phyloP scores from a whole-genome alignment of 352 stramenopile species.

The Pythium rhizo-oryzae region DNA sequence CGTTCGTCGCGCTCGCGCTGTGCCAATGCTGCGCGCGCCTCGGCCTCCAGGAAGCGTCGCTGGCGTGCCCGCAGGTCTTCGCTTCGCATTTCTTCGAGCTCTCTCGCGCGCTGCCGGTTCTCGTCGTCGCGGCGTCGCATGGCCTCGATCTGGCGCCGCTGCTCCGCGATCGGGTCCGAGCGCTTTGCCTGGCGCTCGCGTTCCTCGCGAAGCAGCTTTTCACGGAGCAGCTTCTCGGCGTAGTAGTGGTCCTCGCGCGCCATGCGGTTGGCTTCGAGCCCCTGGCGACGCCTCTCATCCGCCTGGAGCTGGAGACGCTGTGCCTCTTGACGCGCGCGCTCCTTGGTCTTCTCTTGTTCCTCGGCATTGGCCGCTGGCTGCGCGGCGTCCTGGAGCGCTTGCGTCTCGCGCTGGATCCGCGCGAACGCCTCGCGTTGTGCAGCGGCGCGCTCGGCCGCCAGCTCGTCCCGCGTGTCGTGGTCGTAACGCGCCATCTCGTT shows the following conservation, averaged over 20 bases:
- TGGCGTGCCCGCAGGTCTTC: conserved; percentile 61
- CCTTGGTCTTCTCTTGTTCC: conserved; percentile 26
- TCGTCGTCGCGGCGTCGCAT: conserved; percentile 52
- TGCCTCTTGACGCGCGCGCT: conserved; percentile 31
- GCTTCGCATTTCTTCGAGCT: conserved; percentile 40
- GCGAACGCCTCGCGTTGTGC: conserved; percentile 29
- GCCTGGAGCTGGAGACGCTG: conserved; percentile 34
- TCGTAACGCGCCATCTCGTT: conserved; percentile 48
- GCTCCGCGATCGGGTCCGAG: conserved; percentile 42
- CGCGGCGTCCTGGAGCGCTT: conserved; percentile 30
- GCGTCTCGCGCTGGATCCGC: conserved; percentile 37
- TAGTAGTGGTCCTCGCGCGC: conserved; percentile 60
- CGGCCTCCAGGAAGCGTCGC: conserved; percentile 37
- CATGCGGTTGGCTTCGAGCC: conserved; percentile 46
- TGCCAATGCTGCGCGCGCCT: conserved; percentile 29
- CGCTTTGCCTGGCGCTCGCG: conserved; percentile 16
- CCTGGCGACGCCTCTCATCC: conserved; percentile 31
- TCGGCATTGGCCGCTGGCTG: background rate
- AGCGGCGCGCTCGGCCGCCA: conserved; percentile 27
- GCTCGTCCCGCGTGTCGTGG: conserved; percentile 31
- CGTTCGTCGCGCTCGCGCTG: conserved; percentile 43
- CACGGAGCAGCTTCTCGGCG: conserved; percentile 43
- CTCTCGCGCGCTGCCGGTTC: conserved; percentile 32
- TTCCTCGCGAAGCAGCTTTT: conserved; percentile 34
- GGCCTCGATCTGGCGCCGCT: conserved; percentile 47